phyloP scores from a whole-genome alignment of 768 basidiomycete species.

The Boletus eberwhitei region DNA sequence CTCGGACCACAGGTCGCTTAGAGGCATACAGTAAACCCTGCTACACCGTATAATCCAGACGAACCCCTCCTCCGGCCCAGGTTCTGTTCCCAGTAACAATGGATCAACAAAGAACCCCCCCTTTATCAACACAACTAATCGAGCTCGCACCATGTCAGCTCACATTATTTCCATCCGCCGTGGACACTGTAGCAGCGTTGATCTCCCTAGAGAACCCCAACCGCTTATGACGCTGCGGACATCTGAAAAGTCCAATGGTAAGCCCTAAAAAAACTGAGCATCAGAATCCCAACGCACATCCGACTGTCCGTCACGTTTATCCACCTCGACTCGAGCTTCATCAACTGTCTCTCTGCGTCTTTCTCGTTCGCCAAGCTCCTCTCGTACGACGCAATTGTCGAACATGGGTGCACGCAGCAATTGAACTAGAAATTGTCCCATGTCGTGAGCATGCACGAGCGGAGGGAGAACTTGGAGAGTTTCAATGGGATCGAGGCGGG shows the following conservation, averaged over 20 bases:
- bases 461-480: slow-evolving; percentile 88
- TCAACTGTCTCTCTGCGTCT: slow-evolving; percentile 66
- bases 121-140: too few relatives aligned
- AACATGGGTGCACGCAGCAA: slow-evolving; percentile 63
- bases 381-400: slow-evolving; percentile 64
- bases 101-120: too few relatives aligned
- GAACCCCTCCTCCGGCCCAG: too few relatives aligned
- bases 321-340: slow-evolving; percentile 72
- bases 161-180: not conserved
- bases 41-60: too few relatives aligned
- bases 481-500: slow-evolving; percentile 76
- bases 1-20: too few relatives aligned
- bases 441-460: slow-evolving; percentile 77
- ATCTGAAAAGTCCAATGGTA: slow-evolving; percentile 45
- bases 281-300: slow-evolving; percentile 59
- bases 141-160: not conserved
- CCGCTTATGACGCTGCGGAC: slow-evolving; percentile 94
- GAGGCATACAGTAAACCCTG: too few relatives aligned
- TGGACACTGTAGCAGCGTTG: slow-evolving; percentile 30
- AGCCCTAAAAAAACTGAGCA: not conserved
- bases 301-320: slow-evolving; percentile 91
- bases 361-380: slow-evolving; percentile 73
- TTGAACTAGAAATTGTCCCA: slow-evolving; percentile 74
- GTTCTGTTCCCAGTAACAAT: too few relatives aligned
- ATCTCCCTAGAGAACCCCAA: slow-evolving; percentile 73